A percentile compares a stretch with the other conserved stretches of the same genome.
These are phyloP conservation scores for Penicillium crustosum DNA, from an alignment of 2,329 filamentous ascomycete genomes.

Conservation along the genomic window DNA sequence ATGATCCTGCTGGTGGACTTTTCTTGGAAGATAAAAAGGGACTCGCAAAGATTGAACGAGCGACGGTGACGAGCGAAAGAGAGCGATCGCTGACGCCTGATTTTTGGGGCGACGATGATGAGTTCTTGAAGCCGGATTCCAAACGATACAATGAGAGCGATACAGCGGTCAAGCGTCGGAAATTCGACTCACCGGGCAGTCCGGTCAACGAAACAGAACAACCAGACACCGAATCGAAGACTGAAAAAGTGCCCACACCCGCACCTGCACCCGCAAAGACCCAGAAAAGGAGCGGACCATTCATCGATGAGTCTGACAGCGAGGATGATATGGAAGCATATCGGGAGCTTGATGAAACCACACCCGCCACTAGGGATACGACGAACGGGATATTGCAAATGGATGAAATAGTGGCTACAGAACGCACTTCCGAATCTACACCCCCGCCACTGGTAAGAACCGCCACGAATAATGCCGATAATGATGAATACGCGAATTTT, in stretches of 20 bases:
- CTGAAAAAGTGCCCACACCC: not conserved
- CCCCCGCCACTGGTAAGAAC: conserved; percentile 51
- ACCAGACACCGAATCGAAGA: not conserved
- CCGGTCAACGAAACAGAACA: not conserved
- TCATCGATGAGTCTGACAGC: conserved; percentile 53
- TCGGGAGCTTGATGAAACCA: conserved; percentile 19
- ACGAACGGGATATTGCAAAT: conserved; percentile 1
- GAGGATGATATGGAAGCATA: conserved; percentile 48
- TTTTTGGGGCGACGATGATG: conserved; percentile 34
- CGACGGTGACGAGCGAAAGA: conserved; percentile 7
- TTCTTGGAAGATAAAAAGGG: conserved; percentile 40
- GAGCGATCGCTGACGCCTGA: conserved; percentile 33
- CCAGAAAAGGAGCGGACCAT: conserved; percentile 35
- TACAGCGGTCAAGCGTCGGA: conserved; percentile 36
- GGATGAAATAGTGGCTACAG: conserved; percentile 13
- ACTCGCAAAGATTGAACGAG: conserved; percentile 8
- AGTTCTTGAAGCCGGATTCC: conserved; percentile 13
- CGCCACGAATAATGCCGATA: conserved; percentile 47
- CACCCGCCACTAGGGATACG: not conserved
- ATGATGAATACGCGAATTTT: conserved; percentile 54
- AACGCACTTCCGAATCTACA: conserved; percentile 22
- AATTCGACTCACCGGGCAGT: conserved; percentile 23
- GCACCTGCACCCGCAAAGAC: conserved; percentile 5
- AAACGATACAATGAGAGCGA: conserved; percentile 35
- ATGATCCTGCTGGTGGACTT: conserved; percentile 25